These are phyloP conservation scores for Globisporangium polare DNA, from an alignment of 352 stramenopile genomes.

Conservation along the genomic window DNA sequence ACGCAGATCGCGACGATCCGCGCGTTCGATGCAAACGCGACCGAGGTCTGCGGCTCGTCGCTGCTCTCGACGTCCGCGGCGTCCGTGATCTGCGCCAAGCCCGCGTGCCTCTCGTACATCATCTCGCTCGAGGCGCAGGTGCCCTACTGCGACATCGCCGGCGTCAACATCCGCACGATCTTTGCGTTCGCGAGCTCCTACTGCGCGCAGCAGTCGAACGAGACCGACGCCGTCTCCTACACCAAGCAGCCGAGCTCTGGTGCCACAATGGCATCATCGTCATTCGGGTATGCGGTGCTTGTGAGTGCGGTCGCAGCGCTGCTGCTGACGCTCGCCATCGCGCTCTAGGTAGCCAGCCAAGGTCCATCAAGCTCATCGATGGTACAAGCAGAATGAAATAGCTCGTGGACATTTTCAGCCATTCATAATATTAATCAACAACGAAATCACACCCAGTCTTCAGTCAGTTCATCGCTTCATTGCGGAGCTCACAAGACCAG, in stretches of 20 bases:
- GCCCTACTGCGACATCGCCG: conserved; percentile 16
- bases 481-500: neutral
- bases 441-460: neutral
- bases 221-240: conserved; percentile 14
- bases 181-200: conserved; percentile 10
- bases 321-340: neutral
- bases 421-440: neutral
- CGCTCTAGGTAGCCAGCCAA: neutral
- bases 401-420: neutral
- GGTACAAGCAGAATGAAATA: too few species aligned
- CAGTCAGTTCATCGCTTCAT: too few species aligned
- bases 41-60: conserved; percentile 7
- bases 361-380: neutral
- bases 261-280: neutral
- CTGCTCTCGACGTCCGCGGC: conserved; percentile 6
- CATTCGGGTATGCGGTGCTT: neutral
- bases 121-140: conserved; percentile 10
- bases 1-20: conserved; percentile 10
- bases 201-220: conserved; percentile 11
- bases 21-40: conserved; percentile 13
- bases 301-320: neutral
- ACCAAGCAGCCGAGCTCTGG: conserved; percentile 4
- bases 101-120: conserved; percentile 14
- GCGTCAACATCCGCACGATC: conserved; percentile 11
- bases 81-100: conserved; percentile 7